Evolutionary conservation across 495 filamentous ascomycete species (phyloP).

Genomic region (Pseudoneurospora amorphoporcata): DNA sequence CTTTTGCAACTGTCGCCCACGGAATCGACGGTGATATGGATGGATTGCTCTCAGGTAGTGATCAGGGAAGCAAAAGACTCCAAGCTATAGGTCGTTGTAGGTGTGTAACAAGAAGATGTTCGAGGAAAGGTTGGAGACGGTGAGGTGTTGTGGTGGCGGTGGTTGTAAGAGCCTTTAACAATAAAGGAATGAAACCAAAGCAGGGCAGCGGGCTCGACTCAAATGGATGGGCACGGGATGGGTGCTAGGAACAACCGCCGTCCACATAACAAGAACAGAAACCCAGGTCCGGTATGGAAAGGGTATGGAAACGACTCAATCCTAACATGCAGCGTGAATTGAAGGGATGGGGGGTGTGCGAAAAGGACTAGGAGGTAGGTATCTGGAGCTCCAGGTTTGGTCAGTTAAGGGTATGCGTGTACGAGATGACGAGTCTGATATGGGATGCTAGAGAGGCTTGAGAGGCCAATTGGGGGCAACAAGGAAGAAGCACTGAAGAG

Average conservation of each 20-base stretch:
- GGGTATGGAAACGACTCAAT: slow-evolving; percentile 7
- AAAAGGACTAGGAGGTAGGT: background rate
- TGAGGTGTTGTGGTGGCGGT: slow-evolving; percentile 8
- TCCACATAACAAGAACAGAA: background rate
- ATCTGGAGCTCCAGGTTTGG: slow-evolving; percentile 2
- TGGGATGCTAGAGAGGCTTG: background rate
- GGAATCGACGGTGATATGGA: background rate
- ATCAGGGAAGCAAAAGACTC: slow-evolving; percentile 8
- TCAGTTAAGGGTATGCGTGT: background rate
- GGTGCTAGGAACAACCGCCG: slow-evolving; percentile 12
- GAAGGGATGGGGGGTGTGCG: slow-evolving; percentile 6
- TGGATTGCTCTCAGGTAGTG: background rate
- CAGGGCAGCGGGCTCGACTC: slow-evolving; percentile 18
- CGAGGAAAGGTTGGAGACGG: slow-evolving; percentile 25
- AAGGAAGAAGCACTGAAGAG: background rate
- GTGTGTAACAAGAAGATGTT: slow-evolving; percentile 41
- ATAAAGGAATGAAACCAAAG: slow-evolving; percentile 10
- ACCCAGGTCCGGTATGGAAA: background rate
- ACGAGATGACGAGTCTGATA: background rate
- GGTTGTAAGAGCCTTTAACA: slow-evolving; percentile 3
- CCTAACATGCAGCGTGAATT: slow-evolving; percentile 9
- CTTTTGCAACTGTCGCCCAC: background rate
- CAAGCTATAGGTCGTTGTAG: slow-evolving; percentile 10
- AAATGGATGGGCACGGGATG: slow-evolving; percentile 26
- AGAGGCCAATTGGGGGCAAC: background rate